These are phyloP conservation scores for Lentinula sp. DNA, from an alignment of 768 basidiomycete species.

Conservation along the genomic window DNA sequence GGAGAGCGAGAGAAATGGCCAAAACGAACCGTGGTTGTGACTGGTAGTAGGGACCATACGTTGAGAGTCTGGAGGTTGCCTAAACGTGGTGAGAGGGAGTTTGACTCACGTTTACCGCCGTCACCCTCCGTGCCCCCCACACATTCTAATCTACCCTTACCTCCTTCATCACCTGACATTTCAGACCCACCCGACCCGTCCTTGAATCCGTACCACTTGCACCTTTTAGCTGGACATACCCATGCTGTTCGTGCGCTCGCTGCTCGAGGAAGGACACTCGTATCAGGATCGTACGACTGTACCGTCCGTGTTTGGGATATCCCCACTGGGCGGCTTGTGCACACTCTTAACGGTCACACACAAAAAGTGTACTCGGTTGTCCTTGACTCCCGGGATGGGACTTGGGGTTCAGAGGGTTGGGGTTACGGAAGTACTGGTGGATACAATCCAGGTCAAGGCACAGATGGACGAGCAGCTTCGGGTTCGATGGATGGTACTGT, in stretches of 20 bases:
- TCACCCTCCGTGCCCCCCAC: not conserved
- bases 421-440: not conserved
- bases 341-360: constrained; percentile 80
- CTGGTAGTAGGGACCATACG: constrained; percentile 66
- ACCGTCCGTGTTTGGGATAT: constrained; percentile 96
- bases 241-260: constrained; percentile 92
- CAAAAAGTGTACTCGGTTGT: constrained; percentile 55
- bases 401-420: not conserved
- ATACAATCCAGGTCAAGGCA: not conserved
- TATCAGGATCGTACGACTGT: constrained; percentile 95
- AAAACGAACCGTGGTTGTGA: constrained; percentile 65
- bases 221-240: constrained; percentile 83
- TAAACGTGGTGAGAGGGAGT: constrained; percentile 12
- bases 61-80: constrained; percentile 55
- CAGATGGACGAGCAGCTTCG: constrained; percentile 85
- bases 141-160: not conserved
- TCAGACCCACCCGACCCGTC: constrained; percentile 47
- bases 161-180: not conserved
- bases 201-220: constrained; percentile 85
- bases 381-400: not conserved
- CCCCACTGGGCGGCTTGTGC: constrained; percentile 73
- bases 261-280: constrained; percentile 81
- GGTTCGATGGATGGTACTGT: constrained; percentile 99
- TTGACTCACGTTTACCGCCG: not conserved
- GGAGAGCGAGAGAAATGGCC: constrained; percentile 67